Evolutionary conservation across 2,329 filamentous ascomycete species (phyloP), one percentile per base, ranked within the genome.

Genomic region (Graphilbum fragrans): DNA sequence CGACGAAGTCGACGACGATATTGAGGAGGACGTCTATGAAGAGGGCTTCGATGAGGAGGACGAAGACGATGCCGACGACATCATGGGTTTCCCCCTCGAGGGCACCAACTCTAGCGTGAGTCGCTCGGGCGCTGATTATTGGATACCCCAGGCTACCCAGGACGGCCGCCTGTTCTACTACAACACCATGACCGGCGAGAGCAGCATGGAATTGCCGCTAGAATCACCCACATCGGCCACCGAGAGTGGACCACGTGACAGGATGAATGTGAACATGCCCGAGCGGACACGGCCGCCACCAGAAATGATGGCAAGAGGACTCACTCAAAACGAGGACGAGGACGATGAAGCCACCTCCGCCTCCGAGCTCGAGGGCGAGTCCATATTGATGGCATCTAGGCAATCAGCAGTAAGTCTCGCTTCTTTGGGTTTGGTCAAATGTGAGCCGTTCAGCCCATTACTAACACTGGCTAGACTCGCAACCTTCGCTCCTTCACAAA

Each of bases 111-210:
- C 61, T 16, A 55, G 47, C 20, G 69, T 62, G 48, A 80, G 81
- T 54, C 83, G 85, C 55, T 88, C 92, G 52, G 80, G 90, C 58
- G 87, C 90, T 36, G 90, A 93, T 50, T 98, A 94, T 58, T 98
- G 92, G 92, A 94, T 98, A 51, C 92, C 92, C 17, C 92, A 98
- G 65, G 92, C 88, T 14, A 98, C 92, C 0, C 77, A 86, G 2
- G 88, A 96, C 58, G 92, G 92, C 41, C 76, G 88, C 43, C 64
- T 98, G 20, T 98, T 93, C 62, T 98, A 96, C 64, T 96, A 94
- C 71, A 98, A 98, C 61, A 96, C 90, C 47, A 79, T 95, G 65
- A 98, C 92, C 0, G 88, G 90, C 42, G 86, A 93, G 55, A 93
- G 85, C 56, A 93, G 85, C 48, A 92, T 88, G 77, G 92, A 98